Base-by-base conservation (phyloP, 805 yeast genomes). In the Lipomyces spencermartinsiae region DNA sequence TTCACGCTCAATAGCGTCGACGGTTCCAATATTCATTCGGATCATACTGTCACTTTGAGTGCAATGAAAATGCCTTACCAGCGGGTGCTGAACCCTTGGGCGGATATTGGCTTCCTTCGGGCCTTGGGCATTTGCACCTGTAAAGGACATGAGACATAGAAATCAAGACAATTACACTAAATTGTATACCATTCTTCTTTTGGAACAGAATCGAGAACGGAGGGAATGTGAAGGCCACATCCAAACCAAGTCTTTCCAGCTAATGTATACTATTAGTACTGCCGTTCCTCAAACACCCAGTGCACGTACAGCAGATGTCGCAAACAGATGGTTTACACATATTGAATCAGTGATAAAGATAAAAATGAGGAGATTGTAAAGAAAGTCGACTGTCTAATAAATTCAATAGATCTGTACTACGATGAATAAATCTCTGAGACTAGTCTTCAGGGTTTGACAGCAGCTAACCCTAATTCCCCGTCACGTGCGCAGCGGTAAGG, bases 181-280 rank as follows among this genome's bases (percentile, higher is more conserved):
- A 4, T 16, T 10, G 39, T 19, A 43, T 56, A 68, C 78, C 78
- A 75, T 34, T 74, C 71, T 19, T 60, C 51, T 66, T 74, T 60
- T 31, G 74, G 71, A 31, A 65, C 59, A 14, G 63, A 25, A 35
- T 67, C 68, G 72, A 75, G 68, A 10, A 76, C 78, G n/a, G 72
- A 63, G 10, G 78, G 75, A 39, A 75, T 71, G 58, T 75, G 78
- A 53, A 56, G 56, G 22, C 78, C 78, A 49, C 78, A 75, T 29
- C 78, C 78, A 22, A 34, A 72, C 78, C 78, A 75, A 35, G 78
- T 69, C 62, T 71, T 73, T 35, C 71, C 74, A 53, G 64, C 74
- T 74, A 58, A 4, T 51, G 37, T 8, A 16, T 31, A 19, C 29
- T 10, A 25, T 10, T n/a, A 62, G 59, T 58, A 25, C 14, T 37